Evolutionary conservation across 2,329 filamentous ascomycete genomes (phyloP).

Genomic region (Trichoderma pleuroti): DNA sequence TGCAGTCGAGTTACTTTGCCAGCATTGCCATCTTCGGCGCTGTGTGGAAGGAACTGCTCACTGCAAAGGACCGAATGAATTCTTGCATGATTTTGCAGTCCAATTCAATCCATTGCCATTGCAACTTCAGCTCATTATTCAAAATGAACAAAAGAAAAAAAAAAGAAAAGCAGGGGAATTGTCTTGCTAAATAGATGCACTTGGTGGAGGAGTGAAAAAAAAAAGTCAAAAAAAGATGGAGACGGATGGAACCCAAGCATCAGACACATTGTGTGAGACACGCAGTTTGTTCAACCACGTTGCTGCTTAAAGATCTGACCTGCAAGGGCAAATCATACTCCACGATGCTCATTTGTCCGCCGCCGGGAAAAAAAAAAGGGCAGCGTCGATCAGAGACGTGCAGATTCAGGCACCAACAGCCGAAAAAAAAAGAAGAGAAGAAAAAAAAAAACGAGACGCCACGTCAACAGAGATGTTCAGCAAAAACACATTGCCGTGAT

Average conservation of each 20-base stretch:
- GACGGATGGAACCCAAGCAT: not conserved
- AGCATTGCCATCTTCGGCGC: not conserved
- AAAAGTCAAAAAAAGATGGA: not conserved
- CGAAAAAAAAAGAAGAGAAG: not conserved
- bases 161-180: not conserved
- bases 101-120: not conserved
- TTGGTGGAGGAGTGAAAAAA: not conserved
- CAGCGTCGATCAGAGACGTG: not conserved
- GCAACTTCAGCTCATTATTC: not conserved
- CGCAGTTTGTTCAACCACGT: not conserved
- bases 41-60: not conserved
- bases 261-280: too few relatives aligned
- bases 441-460: not conserved
- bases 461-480: not conserved
- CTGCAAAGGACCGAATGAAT: not conserved
- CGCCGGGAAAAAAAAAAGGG: not conserved
- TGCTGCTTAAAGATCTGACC: not conserved
- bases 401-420: not conserved
- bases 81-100: not conserved
- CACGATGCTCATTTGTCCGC: slow-evolving; percentile 1
- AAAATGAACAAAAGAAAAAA: not conserved
- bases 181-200: not conserved
- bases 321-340: not conserved
- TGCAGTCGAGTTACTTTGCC: not conserved
- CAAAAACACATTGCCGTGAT: not conserved